Percentiles rank a stretch among this genome's conserved stretches.
Evolutionary conservation across 2,329 filamentous ascomycete species (phyloP).

Genomic region (Pyrenochaeta sp.): DNA sequence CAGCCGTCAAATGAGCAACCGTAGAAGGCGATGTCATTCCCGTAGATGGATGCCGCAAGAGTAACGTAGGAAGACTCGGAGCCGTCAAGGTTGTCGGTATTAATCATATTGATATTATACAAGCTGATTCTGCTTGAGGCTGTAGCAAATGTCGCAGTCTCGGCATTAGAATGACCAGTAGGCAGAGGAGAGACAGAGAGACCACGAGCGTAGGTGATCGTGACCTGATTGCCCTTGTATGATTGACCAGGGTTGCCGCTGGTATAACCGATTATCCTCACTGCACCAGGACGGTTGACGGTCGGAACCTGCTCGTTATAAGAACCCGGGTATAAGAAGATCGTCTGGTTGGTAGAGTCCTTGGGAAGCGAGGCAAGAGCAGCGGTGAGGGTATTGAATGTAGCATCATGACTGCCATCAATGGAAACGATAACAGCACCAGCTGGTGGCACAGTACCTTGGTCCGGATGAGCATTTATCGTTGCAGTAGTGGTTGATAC

Average conservation of each 20-base stretch:
- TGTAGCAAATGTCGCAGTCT: conserved; percentile 57
- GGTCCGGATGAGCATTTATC: conserved; percentile 50
- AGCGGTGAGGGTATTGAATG: conserved; percentile 46
- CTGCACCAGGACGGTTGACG: conserved; percentile 54
- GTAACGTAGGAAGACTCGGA: conserved; percentile 54
- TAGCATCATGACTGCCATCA: conserved; percentile 37
- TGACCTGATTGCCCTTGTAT: conserved; percentile 66
- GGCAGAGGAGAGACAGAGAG: conserved; percentile 52
- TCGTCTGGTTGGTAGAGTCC: conserved; percentile 57
- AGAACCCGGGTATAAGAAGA: conserved; percentile 67
- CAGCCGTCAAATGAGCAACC: conserved; percentile 62
- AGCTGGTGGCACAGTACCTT: conserved; percentile 52
- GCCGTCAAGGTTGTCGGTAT: conserved; percentile 49
- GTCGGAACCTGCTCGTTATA: conserved; percentile 67
- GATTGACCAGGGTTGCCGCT: conserved; percentile 49
- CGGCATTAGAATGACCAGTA: conserved; percentile 56
- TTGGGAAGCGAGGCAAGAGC: conserved; percentile 49
- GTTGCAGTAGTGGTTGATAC: conserved; percentile 40
- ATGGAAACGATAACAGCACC: conserved; percentile 55
- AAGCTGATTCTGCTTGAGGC: conserved; percentile 61
- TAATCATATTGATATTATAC: conserved; percentile 66
- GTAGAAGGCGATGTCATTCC: conserved; percentile 63
- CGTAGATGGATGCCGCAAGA: conserved; percentile 61
- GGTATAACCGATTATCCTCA: conserved; percentile 67
- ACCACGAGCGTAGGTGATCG: conserved; percentile 52